Evolutionary conservation across 352 stramenopile species (phyloP).

Genomic region (Globisporangium polare): DNA sequence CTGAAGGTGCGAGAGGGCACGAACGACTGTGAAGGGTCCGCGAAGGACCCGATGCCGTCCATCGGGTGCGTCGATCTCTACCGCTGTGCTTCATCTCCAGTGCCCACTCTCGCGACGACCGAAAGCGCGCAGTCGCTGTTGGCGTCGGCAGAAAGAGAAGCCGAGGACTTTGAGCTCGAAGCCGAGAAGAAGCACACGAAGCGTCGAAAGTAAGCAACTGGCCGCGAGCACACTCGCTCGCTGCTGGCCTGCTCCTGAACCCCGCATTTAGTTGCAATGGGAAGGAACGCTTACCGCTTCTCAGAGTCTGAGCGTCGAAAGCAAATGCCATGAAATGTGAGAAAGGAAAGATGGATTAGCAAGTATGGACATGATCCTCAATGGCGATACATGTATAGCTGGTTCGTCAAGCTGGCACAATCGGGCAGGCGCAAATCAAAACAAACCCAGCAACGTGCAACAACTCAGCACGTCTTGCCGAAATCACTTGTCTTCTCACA

Average conservation of each 20-base stretch:
- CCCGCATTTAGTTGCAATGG: not conserved
- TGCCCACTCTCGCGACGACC: not conserved
- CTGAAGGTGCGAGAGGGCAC: conserved; percentile 30
- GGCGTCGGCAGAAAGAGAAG: not conserved
- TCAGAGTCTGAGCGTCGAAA: not conserved
- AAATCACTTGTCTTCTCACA: not conserved
- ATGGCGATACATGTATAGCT: too few relatives aligned
- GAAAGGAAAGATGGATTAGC: too few relatives aligned
- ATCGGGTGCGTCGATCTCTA: conserved; percentile 62
- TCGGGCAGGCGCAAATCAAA: not conserved
- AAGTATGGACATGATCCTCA: too few relatives aligned
- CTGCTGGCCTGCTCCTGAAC: not conserved
- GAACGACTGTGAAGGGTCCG: conserved; percentile 28
- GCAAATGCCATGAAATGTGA: not conserved
- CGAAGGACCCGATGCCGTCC: conserved; percentile 53
- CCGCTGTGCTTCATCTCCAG: conserved; percentile 19
- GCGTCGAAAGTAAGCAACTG: conserved; percentile 1
- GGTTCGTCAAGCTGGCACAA: not conserved
- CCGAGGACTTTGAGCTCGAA: conserved; percentile 7
- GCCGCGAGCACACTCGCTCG: not conserved
- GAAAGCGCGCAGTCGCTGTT: not conserved
- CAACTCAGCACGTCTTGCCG: not conserved
- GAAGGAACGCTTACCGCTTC: not conserved
- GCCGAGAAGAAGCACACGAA: conserved; percentile 7
- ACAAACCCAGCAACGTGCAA: not conserved